Percentiles rank a stretch among this genome's conserved stretches.
Conservation (phyloP, 345 rosid species). For the Eutrema japonicum region DNA sequence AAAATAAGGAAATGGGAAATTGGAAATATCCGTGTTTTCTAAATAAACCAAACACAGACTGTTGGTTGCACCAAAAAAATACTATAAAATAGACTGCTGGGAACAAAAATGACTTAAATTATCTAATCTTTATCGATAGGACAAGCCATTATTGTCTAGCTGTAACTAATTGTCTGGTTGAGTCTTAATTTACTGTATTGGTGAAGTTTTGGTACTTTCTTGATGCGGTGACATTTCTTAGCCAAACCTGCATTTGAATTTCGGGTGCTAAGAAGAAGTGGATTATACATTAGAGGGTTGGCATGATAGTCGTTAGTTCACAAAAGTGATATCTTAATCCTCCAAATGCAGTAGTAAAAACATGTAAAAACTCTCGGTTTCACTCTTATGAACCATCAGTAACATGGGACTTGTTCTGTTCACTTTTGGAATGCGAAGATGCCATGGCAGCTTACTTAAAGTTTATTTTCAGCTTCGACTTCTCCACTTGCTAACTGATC, state of each 20-base stretch:
- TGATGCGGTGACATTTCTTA: conserved; percentile 1
- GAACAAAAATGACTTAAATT: conserved; percentile 1
- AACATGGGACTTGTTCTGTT: neutral
- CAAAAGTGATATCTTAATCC: conserved; percentile 5
- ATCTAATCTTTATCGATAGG: conserved; percentile 9
- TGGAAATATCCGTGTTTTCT: conserved; percentile 2
- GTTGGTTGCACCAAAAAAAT: neutral
- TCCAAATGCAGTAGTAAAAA: conserved; percentile 8
- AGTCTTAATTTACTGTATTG: conserved; percentile 14
- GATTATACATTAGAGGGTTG: neutral
- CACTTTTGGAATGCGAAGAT: neutral
- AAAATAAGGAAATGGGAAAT: conserved; percentile 10
- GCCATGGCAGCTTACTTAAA: conserved; percentile 11
- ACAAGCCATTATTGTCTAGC: neutral
- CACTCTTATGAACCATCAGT: conserved; percentile 19
- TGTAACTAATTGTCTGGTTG: conserved; percentile 10
- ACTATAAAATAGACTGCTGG: neutral
- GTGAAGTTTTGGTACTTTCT: conserved; percentile 23
- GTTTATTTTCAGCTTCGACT: neutral
- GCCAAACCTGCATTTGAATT: conserved; percentile 13
- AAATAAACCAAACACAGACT: conserved; percentile 5
- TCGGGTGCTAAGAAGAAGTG: neutral
- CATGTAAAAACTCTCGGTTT: conserved; percentile 22
- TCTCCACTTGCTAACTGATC: conserved; percentile 10
- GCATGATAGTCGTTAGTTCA: neutral